Base-by-base conservation (phyloP, 192 early-diverging fungal genomes). In the Backusella circina region DNA sequence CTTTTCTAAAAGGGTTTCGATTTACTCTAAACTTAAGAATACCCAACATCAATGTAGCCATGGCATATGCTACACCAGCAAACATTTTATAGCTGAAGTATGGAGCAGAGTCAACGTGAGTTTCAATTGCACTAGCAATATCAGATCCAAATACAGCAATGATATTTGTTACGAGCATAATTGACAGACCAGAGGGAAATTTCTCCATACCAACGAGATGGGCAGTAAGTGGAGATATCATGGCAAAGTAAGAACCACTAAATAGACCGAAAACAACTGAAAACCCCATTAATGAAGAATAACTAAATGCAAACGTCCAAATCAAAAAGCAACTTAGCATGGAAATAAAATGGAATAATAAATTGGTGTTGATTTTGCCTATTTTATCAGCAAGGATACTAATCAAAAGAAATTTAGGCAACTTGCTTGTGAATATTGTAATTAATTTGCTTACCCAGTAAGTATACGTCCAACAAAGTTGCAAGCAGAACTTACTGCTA, bases 41-140 rank as follows among this genome's bases (percentile, higher is more conserved):
- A 30, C 23, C 12, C 26, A 76, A 31, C 26, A 76, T 2, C 4
- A 70, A 13, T 12, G 68, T 54, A 32, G 44, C 67, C 26, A 61
- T 2, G 15, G 70, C 26, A 39, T 76, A 76, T 1, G 50, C 28
- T 8, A 71, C 75, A 1, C 79, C 75, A 28, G 77, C 68, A 78
- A 81, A 87, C 75, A 87, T 80, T 76, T 83, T 81, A 18, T 85
- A 71, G 39, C 77, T 73, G 57, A 84, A 80, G 12, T 51, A 78
- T 2, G 76, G 54, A 23, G 76, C 65, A 2, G 83, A 73, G 2
- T 47, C 37, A 16, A 81, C 71, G 39, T 73, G 78, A 12, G 66
- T 18, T 71, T 81, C 75, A 7, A 81, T 65, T 33, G 80, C 80
- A 54, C 72, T 67, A 6, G 80, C 76, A 30, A 81, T 81, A 66